These are phyloP conservation scores for Thalassiosira livingstoniorum DNA, from an alignment of 352 stramenopile genomes.

Conservation along the genomic window DNA sequence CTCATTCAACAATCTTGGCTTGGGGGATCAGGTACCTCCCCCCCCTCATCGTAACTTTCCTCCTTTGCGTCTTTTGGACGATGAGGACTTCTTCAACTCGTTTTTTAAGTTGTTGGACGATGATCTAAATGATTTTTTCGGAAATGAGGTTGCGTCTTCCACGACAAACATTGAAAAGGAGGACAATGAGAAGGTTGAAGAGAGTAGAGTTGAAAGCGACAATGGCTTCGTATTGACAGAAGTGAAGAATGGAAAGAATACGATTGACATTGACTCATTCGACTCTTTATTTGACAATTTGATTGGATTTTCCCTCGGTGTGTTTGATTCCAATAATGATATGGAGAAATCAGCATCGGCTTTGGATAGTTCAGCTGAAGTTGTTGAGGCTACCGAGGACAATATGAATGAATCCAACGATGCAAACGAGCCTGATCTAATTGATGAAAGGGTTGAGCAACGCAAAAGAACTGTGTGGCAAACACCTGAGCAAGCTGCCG, in stretches of 20 bases:
- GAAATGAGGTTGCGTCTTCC: no score
- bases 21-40: not conserved
- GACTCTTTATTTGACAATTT: constrained; percentile 36
- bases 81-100: not conserved
- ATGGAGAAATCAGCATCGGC: no score
- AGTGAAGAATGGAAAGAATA: not conserved
- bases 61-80: not conserved
- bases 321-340: no score
- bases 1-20: not conserved
- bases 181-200: not conserved
- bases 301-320: constrained; percentile 22
- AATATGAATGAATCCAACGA: not conserved
- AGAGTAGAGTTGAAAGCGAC: not conserved
- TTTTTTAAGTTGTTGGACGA: not conserved
- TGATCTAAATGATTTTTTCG: not conserved
- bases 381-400: constrained; percentile 2
- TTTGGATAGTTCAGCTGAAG: no score
- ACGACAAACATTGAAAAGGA: not conserved
- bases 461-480: not conserved
- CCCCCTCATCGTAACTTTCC: not conserved
- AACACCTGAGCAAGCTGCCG: constrained; percentile 24
- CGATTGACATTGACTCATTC: constrained; percentile 4
- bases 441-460: not conserved
- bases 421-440: not conserved
- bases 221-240: not conserved